Base-by-base conservation (phyloP, 192 early-diverging fungal species). In the Mortierella alpina region DNA sequence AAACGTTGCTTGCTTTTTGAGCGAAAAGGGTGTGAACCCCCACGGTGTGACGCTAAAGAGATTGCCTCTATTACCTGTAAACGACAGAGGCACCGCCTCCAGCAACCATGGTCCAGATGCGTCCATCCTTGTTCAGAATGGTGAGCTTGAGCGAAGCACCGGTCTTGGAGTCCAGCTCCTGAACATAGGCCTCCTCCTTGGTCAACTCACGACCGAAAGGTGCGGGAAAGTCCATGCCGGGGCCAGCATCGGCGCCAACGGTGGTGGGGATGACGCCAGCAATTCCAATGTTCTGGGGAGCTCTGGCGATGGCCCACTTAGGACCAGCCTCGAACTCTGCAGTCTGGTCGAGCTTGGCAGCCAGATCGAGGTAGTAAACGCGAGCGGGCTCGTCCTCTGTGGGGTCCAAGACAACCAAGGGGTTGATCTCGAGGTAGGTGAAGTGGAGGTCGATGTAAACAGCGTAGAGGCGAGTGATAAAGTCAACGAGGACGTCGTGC, bases 31-130 rank as follows among this genome's bases (percentile, higher is more conserved):
- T 31, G 31, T 11, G 7, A 51, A 46, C n/a, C 22, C 15, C 9
- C 45, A 54, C 3, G 3, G 31, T 31, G 31, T 31, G 31, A 31
- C 31, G 31, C 31, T 31, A 31, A 31, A 31, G 31, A 31, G 31
- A 31, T 31, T 31, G 31, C 31, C 31, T 1, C 31, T 31, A 31
- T 31, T 82, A 83, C 84, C 84, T 85, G 85, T 97, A 99, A 23
- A 97, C 96, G 41, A 99, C 98, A 41, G 95, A 96, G 63, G 98
- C 98, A 83, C 98, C 98, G 63, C 98, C 98, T 85, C 98, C 98
- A 56, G 98, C 98, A 65, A 99, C 96, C 98, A 99, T 99, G 68
- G 98, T 98, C 98, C 98, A 99, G 73, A 99, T 93, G 73, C 96
- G 94, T 52, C 98, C 98, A 14, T 93, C 87, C 67, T 93, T 91